Percentiles rank a stretch among this genome's conserved stretches.
phyloP scores from a whole-genome alignment of 148 eudicot genomes.

The Salicornia ramosissima region DNA sequence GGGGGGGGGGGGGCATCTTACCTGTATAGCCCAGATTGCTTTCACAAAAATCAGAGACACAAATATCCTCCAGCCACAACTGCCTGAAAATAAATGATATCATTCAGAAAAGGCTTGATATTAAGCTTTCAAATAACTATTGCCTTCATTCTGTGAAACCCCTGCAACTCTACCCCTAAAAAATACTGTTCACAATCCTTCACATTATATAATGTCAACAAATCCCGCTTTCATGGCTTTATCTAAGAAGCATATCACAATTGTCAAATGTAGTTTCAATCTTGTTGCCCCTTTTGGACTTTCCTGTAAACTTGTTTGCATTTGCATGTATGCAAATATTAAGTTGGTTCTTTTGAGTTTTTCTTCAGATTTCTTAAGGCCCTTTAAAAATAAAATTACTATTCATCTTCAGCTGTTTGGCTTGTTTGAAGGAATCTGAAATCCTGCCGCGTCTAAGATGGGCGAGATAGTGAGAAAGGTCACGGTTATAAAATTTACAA shows the following conservation, averaged over 20 bases:
- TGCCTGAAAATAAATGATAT: conserved; percentile 38
- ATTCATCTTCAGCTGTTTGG: background rate
- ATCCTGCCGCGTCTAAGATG: background rate
- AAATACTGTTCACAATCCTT: too few species aligned
- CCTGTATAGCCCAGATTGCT: conserved; percentile 73
- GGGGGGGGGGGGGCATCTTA: too few species aligned
- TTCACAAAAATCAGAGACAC: conserved; percentile 45
- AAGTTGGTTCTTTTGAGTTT: too few species aligned
- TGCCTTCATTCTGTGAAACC: background rate
- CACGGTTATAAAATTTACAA: background rate
- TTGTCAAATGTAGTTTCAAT: too few species aligned
- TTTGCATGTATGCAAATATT: too few species aligned
- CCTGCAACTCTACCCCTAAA: background rate
- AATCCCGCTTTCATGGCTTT: too few species aligned
- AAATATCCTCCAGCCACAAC: conserved; percentile 57
- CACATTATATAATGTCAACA: too few species aligned
- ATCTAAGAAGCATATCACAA: too few species aligned
- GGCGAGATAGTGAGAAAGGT: background rate
- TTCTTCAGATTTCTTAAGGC: too few species aligned
- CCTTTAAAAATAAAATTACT: background rate
- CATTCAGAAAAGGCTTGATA: conserved; percentile 12
- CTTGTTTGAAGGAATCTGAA: too few species aligned
- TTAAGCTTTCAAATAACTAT: background rate
- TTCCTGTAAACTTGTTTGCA: too few species aligned
- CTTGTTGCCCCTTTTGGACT: too few species aligned